These are phyloP conservation scores for Aspergillus melleus DNA, from an alignment of 2,329 filamentous ascomycete genomes.

Conservation along the genomic window DNA sequence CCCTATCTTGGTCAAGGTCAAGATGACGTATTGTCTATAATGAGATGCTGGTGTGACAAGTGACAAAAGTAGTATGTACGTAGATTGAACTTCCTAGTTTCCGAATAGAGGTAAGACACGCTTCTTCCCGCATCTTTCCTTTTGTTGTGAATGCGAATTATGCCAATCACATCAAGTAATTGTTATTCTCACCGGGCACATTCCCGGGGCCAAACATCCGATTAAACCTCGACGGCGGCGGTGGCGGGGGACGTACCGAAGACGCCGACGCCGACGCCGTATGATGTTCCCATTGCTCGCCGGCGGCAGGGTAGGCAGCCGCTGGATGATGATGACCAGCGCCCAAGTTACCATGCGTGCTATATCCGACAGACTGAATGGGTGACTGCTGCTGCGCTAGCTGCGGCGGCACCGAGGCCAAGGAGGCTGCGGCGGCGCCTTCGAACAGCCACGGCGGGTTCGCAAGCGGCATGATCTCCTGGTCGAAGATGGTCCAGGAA, in stretches of 20 bases:
- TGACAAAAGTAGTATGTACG: not conserved
- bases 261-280: not conserved
- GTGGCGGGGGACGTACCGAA: not conserved
- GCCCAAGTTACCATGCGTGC: not conserved
- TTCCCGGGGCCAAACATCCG: not conserved
- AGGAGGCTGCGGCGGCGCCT: conserved; percentile 4
- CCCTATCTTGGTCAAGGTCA: not conserved
- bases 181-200: not conserved
- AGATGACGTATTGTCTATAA: not conserved
- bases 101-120: too few species aligned
- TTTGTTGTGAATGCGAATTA: too few species aligned
- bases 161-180: not conserved
- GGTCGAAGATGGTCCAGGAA: conserved; percentile 33
- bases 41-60: not conserved
- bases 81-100: too few species aligned
- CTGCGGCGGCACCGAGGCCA: not conserved
- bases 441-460: conserved; percentile 30
- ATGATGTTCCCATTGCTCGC: conserved; percentile 1
- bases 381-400: not conserved
- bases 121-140: too few species aligned
- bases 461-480: conserved; percentile 30
- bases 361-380: not conserved
- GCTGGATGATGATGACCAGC: not conserved
- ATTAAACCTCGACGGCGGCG: not conserved
- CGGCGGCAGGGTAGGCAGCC: not conserved